Base-by-base conservation (phyloP, 306 rosid species). In the Quercus agrifolia region DNA sequence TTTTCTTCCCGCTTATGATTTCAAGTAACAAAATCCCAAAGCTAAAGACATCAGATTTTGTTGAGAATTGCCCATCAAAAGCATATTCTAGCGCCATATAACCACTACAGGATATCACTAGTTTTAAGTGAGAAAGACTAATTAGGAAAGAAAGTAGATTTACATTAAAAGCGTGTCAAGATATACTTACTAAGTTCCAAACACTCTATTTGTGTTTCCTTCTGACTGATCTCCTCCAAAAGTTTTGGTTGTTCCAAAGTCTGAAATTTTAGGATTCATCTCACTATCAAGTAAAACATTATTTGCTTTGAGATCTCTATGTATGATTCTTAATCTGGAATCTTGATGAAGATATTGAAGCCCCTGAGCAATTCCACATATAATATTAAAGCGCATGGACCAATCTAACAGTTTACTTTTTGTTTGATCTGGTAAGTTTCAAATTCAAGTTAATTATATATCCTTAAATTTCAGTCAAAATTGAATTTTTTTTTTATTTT, bases 81-180 rank as follows among this genome's bases (percentile, higher is more conserved):
- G 88, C 93, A 23, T 83, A 91, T 46, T 91, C 91, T 0, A 90
- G 90, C 52, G 91, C 86, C 82, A 91, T 89, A 64, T 89, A 91
- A 6, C 93, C 90, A 71, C 93, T 91, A 81, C 33, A 79, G 58
- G 6, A 25, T 1, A 58, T 68, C 4, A 15, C 25, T 25, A 31
- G 4, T 17, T 19, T 23, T 9, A 7, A 10, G 12, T 46, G 2
- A 52, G 52, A 46, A 46, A 3, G 6, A 61, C 1, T 18, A 70
- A 55, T 33, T 19, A 51, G 9, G 5, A 18, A 33, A 46, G 52
- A 46, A 46, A 46, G 52, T 46, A 46, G 52, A 46, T 46, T 46
- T 46, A 46, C 15, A 11, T 46, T 0, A 46, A 0, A 2, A 46
- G 52, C 52, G 11, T 46, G 52, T 46, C 1, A 62, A 0, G 62